Conservation (phyloP, 805 yeast species). For the Cyberlindnera subsufficiens region DNA sequence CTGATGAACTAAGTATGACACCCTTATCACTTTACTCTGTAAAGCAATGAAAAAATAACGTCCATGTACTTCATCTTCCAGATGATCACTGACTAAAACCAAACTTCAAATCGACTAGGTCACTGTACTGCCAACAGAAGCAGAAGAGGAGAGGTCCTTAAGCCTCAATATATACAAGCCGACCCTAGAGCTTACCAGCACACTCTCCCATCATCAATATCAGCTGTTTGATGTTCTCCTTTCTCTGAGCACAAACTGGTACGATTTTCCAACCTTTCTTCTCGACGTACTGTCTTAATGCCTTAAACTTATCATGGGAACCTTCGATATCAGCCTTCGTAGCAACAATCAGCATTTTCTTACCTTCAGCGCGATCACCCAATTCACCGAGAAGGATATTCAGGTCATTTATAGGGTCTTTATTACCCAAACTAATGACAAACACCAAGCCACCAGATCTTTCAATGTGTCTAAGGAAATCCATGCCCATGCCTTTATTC, state of each 20-base stretch:
- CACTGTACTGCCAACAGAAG: too few relatives aligned
- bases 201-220: slow-evolving; percentile 64
- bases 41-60: too few relatives aligned
- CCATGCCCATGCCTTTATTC: slow-evolving; percentile 90
- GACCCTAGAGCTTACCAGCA: slow-evolving; percentile 20
- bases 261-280: slow-evolving; percentile 56
- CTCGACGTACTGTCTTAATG: slow-evolving; percentile 40
- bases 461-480: slow-evolving; percentile 87
- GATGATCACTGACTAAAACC: too few relatives aligned
- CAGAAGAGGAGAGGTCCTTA: too few relatives aligned
- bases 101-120: too few relatives aligned
- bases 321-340: slow-evolving; percentile 86
- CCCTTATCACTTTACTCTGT: too few relatives aligned
- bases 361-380: slow-evolving; percentile 58
- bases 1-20: too few relatives aligned
- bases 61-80: too few relatives aligned
- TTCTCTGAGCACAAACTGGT: slow-evolving; percentile 78
- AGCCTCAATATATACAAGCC: background rate
- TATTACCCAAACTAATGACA: slow-evolving; percentile 70
- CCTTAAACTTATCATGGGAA: slow-evolving; percentile 40
- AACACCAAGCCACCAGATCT: slow-evolving; percentile 86
- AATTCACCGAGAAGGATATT: slow-evolving; percentile 61
- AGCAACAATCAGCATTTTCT: slow-evolving; percentile 71
- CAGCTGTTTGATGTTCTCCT: slow-evolving; percentile 67
- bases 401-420: slow-evolving; percentile 63